These are phyloP conservation scores for Suhomyces panamericanus DNA, from an alignment of 1,139 yeast species.

Conservation along the genomic window DNA sequence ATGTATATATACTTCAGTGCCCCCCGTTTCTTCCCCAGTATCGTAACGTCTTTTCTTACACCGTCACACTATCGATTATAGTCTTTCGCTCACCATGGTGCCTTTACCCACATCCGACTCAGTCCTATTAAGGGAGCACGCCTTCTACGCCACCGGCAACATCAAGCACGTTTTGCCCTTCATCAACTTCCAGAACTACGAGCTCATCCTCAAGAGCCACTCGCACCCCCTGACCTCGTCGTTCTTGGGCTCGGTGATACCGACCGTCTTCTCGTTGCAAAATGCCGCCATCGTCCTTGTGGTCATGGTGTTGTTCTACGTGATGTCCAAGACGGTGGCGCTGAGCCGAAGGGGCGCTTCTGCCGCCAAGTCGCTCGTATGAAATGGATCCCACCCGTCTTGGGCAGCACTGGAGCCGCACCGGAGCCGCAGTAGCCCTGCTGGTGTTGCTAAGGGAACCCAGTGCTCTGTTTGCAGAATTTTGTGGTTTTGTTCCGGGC, in stretches of 20 bases:
- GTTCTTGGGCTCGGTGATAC: not conserved
- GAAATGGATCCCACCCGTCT: too few relatives aligned
- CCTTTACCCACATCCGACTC: slow-evolving; percentile 26
- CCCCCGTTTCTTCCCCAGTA: not conserved
- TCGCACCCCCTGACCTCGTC: slow-evolving; percentile 2
- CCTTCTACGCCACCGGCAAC: slow-evolving; percentile 30
- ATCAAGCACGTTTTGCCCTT: slow-evolving; percentile 20
- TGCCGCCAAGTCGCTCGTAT: too few relatives aligned
- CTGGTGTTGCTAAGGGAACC: too few relatives aligned
- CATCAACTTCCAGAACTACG: slow-evolving; percentile 20
- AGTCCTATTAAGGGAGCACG: slow-evolving; percentile 30
- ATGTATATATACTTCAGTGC: slow-evolving; percentile 1
- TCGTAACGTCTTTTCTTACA: too few relatives aligned
- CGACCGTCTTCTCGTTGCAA: not conserved
- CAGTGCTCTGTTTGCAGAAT: too few relatives aligned
- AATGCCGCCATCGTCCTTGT: not conserved
- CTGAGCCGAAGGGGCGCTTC: too few relatives aligned
- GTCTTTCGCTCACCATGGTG: slow-evolving; percentile 14
- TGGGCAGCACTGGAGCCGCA: too few relatives aligned
- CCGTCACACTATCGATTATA: not conserved
- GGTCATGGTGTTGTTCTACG: not conserved
- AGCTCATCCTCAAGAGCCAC: slow-evolving; percentile 9
- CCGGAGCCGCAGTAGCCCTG: too few relatives aligned
- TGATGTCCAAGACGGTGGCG: not conserved
- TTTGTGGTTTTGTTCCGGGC: too few relatives aligned